These are phyloP conservation scores for Aspergillus sp. DNA, from an alignment of 2,329 filamentous ascomycete genomes.

Conservation along the genomic window DNA sequence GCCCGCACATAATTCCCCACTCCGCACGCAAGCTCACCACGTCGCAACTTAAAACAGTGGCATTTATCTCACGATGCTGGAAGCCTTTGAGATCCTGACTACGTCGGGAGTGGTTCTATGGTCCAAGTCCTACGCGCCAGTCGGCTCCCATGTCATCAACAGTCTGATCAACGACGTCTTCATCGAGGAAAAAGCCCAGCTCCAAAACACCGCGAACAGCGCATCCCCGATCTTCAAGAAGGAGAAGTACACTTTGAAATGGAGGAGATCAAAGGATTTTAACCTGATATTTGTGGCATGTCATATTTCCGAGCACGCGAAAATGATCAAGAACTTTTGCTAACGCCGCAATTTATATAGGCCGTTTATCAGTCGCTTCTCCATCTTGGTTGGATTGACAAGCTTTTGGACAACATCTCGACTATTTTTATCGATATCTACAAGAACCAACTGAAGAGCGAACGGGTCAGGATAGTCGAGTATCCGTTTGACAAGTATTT, in stretches of 20 bases:
- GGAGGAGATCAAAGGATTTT: conserved; percentile 88
- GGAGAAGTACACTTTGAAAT: conserved; percentile 93
- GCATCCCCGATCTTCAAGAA: conserved; percentile 74
- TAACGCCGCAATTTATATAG: conserved; percentile 47
- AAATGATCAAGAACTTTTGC: conserved; percentile 9
- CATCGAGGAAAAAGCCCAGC: conserved; percentile 83
- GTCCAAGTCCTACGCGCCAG: conserved; percentile 80
- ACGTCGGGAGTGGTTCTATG: conserved; percentile 96
- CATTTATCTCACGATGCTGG: conserved; percentile 66
- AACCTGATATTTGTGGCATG: conserved; percentile 91
- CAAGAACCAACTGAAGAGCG: conserved; percentile 78
- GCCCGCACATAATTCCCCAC: conserved; percentile 20
- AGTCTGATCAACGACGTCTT: conserved; percentile 95
- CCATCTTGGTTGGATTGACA: conserved; percentile 95
- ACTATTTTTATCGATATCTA: conserved; percentile 91
- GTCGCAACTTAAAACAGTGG: not conserved
- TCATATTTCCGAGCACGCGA: conserved; percentile 12
- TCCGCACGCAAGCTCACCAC: conserved; percentile 10
- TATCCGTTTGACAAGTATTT: conserved; percentile 93
- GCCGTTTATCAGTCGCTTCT: conserved; percentile 95
- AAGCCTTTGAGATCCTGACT: conserved; percentile 94
- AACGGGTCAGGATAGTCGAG: conserved; percentile 73
- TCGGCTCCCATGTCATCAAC: conserved; percentile 84
- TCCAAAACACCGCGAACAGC: conserved; percentile 60
- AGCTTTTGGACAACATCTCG: conserved; percentile 90